Percentiles rank a stretch among this genome's conserved stretches.
These are phyloP conservation scores for Scleroderma citrinum DNA, from an alignment of 768 basidiomycete species.

Conservation along the genomic window DNA sequence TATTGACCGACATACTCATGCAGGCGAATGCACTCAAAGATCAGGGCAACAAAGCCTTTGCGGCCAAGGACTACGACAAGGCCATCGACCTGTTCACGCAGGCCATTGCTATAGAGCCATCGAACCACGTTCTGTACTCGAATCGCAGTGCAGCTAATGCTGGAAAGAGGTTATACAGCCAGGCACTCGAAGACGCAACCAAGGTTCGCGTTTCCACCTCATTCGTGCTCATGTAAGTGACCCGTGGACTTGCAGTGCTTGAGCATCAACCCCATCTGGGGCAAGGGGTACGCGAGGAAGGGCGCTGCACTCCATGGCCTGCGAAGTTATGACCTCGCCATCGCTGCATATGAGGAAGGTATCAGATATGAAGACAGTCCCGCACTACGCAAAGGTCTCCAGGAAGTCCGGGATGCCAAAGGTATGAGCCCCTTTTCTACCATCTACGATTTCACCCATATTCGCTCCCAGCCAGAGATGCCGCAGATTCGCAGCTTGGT, in stretches of 20 bases:
- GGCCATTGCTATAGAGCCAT: conserved; percentile 76
- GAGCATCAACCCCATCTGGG: conserved; percentile 72
- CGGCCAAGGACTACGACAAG: conserved; percentile 85
- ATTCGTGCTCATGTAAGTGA: conserved; percentile 1
- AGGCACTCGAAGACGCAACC: conserved; percentile 84
- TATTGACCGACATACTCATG: too few species aligned
- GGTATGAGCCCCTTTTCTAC: conserved; percentile 34
- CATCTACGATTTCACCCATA: neutral
- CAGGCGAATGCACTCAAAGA: conserved; percentile 72
- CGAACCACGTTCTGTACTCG: conserved; percentile 86
- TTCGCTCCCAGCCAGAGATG: conserved; percentile 30
- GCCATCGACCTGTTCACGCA: conserved; percentile 80
- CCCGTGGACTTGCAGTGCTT: conserved; percentile 51
- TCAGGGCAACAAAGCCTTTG: conserved; percentile 92
- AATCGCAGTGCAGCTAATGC: conserved; percentile 88
- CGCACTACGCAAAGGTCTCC: conserved; percentile 77
- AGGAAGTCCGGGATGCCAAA: conserved; percentile 84
- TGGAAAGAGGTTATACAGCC: conserved; percentile 74
- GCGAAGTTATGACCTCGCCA: conserved; percentile 73
- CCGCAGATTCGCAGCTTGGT: conserved; percentile 44
- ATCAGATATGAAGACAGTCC: conserved; percentile 79
- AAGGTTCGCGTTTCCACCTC: conserved; percentile 45
- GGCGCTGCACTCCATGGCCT: conserved; percentile 90
- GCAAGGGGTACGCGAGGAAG: conserved; percentile 87
- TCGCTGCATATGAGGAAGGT: conserved; percentile 77